Conservation (phyloP, 306 rosid genomes). For the Cicer yamashitae region DNA sequence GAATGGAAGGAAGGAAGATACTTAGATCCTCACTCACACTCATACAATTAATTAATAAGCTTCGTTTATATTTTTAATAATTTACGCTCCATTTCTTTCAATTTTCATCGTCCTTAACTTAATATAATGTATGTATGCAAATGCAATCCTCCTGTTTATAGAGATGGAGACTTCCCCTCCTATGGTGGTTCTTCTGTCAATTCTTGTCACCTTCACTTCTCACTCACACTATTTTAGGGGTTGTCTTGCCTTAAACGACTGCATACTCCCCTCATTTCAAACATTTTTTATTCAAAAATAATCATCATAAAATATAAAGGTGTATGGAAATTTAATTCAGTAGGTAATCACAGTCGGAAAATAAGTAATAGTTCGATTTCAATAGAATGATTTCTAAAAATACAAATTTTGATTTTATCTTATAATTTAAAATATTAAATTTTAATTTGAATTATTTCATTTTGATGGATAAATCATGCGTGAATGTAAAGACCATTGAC, state of each 20-base stretch:
- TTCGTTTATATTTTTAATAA: conserved; percentile 1
- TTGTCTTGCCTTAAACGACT: background rate
- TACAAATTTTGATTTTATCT: too few species aligned
- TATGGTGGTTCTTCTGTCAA: conserved; percentile 49
- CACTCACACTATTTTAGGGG: background rate
- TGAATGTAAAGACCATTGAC: too few species aligned
- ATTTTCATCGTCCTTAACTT: background rate
- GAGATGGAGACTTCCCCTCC: conserved; percentile 46
- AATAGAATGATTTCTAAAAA: too few species aligned
- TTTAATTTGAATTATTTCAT: too few species aligned
- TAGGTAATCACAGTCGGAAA: too few species aligned
- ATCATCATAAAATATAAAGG: too few species aligned
- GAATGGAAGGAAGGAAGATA: conserved; percentile 17
- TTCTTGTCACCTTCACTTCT: conserved; percentile 34
- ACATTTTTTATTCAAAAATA: background rate
- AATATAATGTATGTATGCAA: background rate
- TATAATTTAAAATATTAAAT: too few species aligned
- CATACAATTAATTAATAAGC: background rate
- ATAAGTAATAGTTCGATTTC: too few species aligned
- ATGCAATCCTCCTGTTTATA: background rate
- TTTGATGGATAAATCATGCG: too few species aligned
- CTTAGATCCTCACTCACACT: background rate
- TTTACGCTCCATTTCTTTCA: conserved; percentile 33
- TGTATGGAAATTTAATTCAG: too few species aligned
- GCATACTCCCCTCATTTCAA: background rate